phyloP scores from a whole-genome alignment of 2,329 filamentous ascomycete species.

The Neopestalotiopsis sp. region DNA sequence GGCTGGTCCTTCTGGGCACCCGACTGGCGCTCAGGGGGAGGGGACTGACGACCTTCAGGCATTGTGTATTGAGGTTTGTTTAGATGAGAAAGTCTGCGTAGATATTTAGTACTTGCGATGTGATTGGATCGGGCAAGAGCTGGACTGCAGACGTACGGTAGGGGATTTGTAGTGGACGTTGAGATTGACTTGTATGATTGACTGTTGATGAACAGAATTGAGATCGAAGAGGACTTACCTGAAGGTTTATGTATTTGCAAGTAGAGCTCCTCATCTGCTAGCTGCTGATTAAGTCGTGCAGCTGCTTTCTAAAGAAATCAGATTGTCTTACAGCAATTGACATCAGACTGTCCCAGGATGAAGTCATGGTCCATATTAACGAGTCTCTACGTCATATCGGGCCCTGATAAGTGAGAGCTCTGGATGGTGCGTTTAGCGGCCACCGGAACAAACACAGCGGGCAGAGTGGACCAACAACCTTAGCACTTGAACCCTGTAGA shows the following conservation, averaged over 20 bases:
- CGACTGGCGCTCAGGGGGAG: constrained; percentile 71
- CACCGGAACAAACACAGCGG: not conserved
- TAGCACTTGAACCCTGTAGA: not conserved
- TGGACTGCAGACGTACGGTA: not conserved
- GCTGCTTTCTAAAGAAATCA: not conserved
- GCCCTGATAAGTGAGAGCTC: not conserved
- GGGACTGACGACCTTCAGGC: constrained; percentile 74
- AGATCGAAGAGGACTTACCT: not conserved
- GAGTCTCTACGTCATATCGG: constrained; percentile 13
- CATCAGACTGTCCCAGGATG: constrained; percentile 20
- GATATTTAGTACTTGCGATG: constrained; percentile 4
- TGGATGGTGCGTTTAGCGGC: too few relatives aligned
- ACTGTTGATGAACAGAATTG: too few relatives aligned
- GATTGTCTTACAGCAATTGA: constrained; percentile 11
- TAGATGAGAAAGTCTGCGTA: constrained; percentile 20
- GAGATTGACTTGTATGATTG: not conserved
- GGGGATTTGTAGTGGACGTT: not conserved
- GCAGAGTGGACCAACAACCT: not conserved
- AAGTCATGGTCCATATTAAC: constrained; percentile 21
- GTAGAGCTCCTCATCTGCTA: not conserved
- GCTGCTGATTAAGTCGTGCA: constrained; percentile 10
- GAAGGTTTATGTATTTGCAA: not conserved
- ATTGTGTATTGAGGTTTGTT: constrained; percentile 49
- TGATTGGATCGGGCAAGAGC: not conserved
- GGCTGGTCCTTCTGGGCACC: constrained; percentile 67